A percentile compares a stretch with the other conserved stretches of the same genome.
These are phyloP conservation scores for Geranium rotundifolium DNA, from an alignment of 345 rosid species.

Conservation along the genomic window DNA sequence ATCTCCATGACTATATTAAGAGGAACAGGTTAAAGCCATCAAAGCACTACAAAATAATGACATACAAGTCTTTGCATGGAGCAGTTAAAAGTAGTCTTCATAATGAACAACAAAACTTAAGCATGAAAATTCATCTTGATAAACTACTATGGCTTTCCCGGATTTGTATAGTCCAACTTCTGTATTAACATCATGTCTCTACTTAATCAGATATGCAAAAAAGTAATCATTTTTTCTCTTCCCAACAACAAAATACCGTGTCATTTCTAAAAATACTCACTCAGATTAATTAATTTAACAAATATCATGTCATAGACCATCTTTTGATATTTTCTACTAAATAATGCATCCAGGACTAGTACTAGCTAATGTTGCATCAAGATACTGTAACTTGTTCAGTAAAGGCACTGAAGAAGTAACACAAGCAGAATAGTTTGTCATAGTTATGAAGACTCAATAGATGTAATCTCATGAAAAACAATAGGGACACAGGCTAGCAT, in stretches of 20 bases:
- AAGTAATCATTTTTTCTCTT: too few species aligned
- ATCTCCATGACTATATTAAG: too few species aligned
- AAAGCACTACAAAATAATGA: too few species aligned
- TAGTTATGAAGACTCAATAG: background rate
- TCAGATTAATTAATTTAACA: too few species aligned
- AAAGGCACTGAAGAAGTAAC: background rate
- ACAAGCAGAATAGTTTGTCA: conserved; percentile 1
- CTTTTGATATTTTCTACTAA: background rate
- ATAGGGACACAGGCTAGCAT: background rate
- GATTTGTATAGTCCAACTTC: background rate
- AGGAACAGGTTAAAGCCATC: too few species aligned
- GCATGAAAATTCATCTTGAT: background rate
- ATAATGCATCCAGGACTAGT: background rate
- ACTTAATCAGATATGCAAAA: background rate
- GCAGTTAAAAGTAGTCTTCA: too few species aligned
- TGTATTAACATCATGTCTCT: background rate
- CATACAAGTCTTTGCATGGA: too few species aligned
- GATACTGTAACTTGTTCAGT: background rate
- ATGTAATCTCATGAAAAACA: background rate
- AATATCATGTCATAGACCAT: background rate
- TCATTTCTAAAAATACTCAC: background rate
- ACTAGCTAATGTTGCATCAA: too few species aligned
- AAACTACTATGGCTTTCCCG: background rate
- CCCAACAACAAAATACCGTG: too few species aligned
- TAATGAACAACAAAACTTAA: too few species aligned